Percentiles rank a stretch among this genome's conserved stretches.
These are phyloP conservation scores for Ustilago curta DNA, from an alignment of 1,284 basidiomycete species.

Conservation along the genomic window DNA sequence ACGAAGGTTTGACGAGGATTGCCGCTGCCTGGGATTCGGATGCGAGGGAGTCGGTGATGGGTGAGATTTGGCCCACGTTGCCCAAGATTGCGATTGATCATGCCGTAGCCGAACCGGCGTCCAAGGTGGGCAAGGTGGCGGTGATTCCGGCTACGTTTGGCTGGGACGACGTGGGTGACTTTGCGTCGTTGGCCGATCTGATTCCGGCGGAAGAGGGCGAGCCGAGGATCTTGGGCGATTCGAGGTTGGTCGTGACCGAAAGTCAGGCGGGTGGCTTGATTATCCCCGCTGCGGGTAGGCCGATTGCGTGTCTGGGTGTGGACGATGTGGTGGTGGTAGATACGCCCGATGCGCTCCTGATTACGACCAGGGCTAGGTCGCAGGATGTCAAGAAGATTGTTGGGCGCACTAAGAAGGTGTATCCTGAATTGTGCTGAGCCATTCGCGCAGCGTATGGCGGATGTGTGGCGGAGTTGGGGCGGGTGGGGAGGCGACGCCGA, in stretches of 20 bases:
- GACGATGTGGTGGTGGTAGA: conserved; percentile 69
- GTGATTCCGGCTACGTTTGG: conserved; percentile 69
- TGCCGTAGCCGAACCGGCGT: conserved; percentile 68
- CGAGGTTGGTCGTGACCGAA: conserved; percentile 63
- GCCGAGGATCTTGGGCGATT: conserved; percentile 67
- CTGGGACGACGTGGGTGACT: conserved; percentile 70
- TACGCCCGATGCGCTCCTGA: conserved; percentile 65
- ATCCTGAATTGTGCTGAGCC: conserved; percentile 60
- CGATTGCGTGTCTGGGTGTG: conserved; percentile 68
- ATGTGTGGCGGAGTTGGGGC: not conserved
- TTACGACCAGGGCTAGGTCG: conserved; percentile 66
- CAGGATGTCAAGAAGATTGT: conserved; percentile 70
- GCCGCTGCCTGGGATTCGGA: conserved; percentile 64
- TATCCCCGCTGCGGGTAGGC: conserved; percentile 61
- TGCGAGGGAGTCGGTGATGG: conserved; percentile 39
- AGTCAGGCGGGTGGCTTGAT: conserved; percentile 67
- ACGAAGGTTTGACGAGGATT: conserved; percentile 61
- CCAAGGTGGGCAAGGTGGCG: conserved; percentile 65
- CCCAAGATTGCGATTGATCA: conserved; percentile 69
- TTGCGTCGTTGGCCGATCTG: conserved; percentile 65
- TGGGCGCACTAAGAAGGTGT: conserved; percentile 61
- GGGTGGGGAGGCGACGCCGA: no score
- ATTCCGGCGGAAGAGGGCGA: conserved; percentile 67
- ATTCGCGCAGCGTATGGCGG: not conserved
- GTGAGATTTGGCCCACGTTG: conserved; percentile 63